Base-by-base conservation (phyloP, 768 basidiomycete species). In the Serpula lacrymans region DNA sequence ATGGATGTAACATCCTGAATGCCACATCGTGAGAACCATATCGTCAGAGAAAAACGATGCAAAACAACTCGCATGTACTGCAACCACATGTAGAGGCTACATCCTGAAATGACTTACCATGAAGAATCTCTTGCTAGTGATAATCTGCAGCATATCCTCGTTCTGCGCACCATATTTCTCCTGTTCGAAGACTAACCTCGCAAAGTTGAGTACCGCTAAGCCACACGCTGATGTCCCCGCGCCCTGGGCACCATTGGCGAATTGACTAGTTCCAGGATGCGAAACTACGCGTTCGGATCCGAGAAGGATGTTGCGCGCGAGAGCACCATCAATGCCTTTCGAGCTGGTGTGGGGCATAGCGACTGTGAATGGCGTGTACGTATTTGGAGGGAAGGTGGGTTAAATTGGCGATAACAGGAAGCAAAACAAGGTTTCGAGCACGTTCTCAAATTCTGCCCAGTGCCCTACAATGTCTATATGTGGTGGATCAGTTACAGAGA, bases 191-290 rank as follows among this genome's bases (percentile, higher is more conserved):
- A 71, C 63, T 6, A 78, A 49, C 38, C 80, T 67, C 9, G 74
- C 78, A 45, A 79, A 82, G 52, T 84, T 84, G 52, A 84, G 58
- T 2, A 78, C 75, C 17, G 83, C 82, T 18, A 86, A 66, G 13
- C 84, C 84, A 45, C 82, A 85, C 2, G 81, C 71, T 29, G 82
- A 75, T 22, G 58, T 57, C 5, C 70, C 65, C 6, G 31, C 14
- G 6, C 62, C 49, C 3, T 59, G 57, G 18, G 45, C 59, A 9
- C 68, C 65, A n/a, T 59, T 59, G 2, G 41, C 47, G 43, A 82
- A 84, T 47, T 84, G 82, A 32, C 81, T 75, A 10, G 75, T 69
- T 13, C 79, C 75, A 5, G 51, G 57, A 45, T 72, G 68, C 2
- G 72, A 75, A 27, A 75, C 64, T 25, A 74, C 61, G 27, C 56